These are phyloP conservation scores for Biancaea sappan DNA, from an alignment of 306 rosid species.

Conservation along the genomic window DNA sequence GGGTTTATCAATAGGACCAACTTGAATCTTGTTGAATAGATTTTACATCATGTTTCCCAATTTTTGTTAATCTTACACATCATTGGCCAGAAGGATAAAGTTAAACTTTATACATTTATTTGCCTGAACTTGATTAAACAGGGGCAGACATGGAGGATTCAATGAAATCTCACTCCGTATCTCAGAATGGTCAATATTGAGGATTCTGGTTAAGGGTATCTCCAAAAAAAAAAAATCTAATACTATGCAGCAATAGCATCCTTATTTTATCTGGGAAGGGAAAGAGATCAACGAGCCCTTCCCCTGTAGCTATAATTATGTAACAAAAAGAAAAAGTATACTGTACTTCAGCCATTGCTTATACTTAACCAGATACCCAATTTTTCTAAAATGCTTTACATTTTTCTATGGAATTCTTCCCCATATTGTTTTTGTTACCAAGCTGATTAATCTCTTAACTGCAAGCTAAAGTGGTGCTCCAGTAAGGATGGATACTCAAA, in stretches of 20 bases:
- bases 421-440: slow-evolving; percentile 1
- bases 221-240: not conserved
- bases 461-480: not conserved
- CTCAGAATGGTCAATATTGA: not conserved
- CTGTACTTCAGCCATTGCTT: not conserved
- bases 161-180: not conserved
- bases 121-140: not conserved
- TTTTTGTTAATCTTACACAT: not conserved
- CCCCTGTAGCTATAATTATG: not conserved
- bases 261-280: not conserved
- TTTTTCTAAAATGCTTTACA: slow-evolving; percentile 17
- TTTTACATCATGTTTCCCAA: not conserved
- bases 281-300: slow-evolving; percentile 7
- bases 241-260: slow-evolving; percentile 2
- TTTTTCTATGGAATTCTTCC: not conserved
- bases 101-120: not conserved
- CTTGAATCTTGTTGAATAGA: not conserved
- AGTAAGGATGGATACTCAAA: not conserved
- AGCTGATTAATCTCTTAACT: slow-evolving; percentile 11
- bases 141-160: slow-evolving; percentile 4
- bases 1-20: not conserved
- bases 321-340: slow-evolving; percentile 11
- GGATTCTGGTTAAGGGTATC: not conserved
- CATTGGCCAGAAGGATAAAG: not conserved
- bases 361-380: slow-evolving; percentile 3